These are phyloP conservation scores for Trifolium fragiferum DNA, from an alignment of 306 rosid species.

Conservation along the genomic window DNA sequence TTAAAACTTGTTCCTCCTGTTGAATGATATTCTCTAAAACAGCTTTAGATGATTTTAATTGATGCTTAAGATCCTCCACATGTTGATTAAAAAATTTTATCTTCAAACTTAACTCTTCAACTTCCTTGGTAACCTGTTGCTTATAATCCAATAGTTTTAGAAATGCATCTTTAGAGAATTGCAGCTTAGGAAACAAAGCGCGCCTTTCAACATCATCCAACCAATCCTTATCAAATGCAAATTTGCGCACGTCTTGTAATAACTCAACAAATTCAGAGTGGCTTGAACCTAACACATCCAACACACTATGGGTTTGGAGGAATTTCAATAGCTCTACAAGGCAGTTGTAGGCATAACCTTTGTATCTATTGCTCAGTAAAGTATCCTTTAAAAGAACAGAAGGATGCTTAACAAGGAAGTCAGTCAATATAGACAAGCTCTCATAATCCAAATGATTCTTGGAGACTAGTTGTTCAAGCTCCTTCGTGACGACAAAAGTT, in stretches of 20 bases:
- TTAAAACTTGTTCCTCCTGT: background rate
- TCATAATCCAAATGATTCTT: background rate
- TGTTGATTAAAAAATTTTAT: background rate
- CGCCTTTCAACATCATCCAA: background rate
- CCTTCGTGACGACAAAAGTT: background rate
- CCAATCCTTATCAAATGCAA: background rate
- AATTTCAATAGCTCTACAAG: conserved; percentile 12
- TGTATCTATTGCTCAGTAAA: background rate
- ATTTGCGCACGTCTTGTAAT: background rate
- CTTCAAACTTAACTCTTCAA: background rate
- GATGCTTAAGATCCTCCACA: background rate
- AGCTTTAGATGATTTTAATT: background rate
- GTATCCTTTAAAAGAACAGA: background rate
- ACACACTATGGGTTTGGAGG: conserved; percentile 13
- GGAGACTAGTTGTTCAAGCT: background rate
- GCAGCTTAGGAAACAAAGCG: background rate
- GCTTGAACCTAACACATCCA: conserved; percentile 13
- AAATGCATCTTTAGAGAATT: background rate
- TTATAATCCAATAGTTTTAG: background rate
- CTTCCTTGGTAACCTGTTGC: background rate
- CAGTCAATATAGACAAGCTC: background rate
- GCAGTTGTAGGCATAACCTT: background rate
- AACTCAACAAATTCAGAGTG: conserved; percentile 17
- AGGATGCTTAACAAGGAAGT: background rate
- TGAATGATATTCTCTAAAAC: background rate